Percentiles rank a stretch among this genome's conserved stretches.
Evolutionary conservation across 2,329 filamentous ascomycete species (phyloP).

Genomic region (Colletotrichum salicis): DNA sequence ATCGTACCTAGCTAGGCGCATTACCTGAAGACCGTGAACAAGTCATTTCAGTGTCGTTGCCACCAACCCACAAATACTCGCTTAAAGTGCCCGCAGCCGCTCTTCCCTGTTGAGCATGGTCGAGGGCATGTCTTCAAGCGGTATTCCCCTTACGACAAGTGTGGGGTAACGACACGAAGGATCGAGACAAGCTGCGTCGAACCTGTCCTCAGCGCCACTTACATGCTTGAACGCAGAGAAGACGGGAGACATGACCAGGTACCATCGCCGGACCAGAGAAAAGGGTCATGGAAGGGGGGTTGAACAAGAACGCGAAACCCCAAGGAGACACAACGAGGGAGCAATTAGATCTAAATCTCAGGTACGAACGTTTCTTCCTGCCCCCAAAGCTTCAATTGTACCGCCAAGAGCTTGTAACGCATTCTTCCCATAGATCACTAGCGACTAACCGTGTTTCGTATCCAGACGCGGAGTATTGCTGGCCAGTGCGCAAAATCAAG

Average conservation of each 20-base stretch:
- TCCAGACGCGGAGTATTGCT: neutral
- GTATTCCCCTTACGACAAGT: neutral
- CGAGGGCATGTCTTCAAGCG: constrained; percentile 3
- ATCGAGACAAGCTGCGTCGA: constrained; percentile 14
- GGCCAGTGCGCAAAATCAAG: neutral
- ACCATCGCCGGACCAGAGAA: neutral
- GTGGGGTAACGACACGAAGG: constrained; percentile 23
- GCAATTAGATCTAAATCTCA: too few species aligned
- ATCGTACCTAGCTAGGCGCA: neutral
- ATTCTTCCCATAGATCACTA: neutral
- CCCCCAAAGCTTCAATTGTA: neutral
- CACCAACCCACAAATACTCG: neutral
- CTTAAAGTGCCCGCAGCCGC: constrained; percentile 1
- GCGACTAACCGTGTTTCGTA: constrained; percentile 14
- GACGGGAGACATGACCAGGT: neutral
- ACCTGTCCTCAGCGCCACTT: neutral
- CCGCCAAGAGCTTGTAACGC: constrained; percentile 7
- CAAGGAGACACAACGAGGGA: too few species aligned
- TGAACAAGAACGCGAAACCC: too few species aligned
- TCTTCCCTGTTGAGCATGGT: neutral
- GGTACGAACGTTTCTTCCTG: too few species aligned
- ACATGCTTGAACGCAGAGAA: constrained; percentile 5
- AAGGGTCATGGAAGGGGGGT: neutral
- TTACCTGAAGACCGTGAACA: neutral
- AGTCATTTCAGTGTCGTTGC: neutral